Conservation (phyloP, 2,329 filamentous ascomycete species). For the Acephala macrosclerotiorum region DNA sequence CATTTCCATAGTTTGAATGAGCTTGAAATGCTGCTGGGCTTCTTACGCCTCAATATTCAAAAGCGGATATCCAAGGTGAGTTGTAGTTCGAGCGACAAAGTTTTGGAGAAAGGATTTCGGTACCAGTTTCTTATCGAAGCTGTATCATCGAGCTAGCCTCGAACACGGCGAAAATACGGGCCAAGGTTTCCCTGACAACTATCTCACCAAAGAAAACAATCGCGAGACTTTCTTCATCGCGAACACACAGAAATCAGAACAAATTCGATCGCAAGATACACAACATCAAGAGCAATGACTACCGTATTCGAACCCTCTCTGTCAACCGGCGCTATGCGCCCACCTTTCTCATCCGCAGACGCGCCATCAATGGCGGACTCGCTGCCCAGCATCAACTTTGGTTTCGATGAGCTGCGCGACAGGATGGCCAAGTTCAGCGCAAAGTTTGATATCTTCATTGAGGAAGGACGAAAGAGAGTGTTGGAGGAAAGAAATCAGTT, state of each 20-base stretch:
- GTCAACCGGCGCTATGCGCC: slow-evolving; percentile 62
- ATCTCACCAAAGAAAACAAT: slow-evolving; percentile 13
- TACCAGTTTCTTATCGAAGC: slow-evolving; percentile 11
- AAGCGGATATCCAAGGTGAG: neutral
- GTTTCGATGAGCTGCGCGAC: slow-evolving; percentile 93
- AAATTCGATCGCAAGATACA: slow-evolving; percentile 3
- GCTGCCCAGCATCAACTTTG: slow-evolving; percentile 91
- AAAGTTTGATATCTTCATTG: slow-evolving; percentile 93
- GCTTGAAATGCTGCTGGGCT: neutral
- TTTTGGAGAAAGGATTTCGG: neutral
- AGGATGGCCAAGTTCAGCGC: slow-evolving; percentile 93
- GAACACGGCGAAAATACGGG: neutral
- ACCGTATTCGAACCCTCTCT: slow-evolving; percentile 74
- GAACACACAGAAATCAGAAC: slow-evolving; percentile 7
- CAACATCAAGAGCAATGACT: slow-evolving; percentile 51
- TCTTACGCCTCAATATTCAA: neutral
- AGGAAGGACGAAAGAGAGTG: slow-evolving; percentile 86
- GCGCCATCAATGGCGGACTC: slow-evolving; percentile 76
- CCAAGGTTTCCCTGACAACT: slow-evolving; percentile 26
- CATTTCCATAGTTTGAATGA: slow-evolving; percentile 32
- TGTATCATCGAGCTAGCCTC: slow-evolving; percentile 13
- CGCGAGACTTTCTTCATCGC: neutral
- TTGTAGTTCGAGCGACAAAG: neutral
- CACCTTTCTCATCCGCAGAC: slow-evolving; percentile 59
- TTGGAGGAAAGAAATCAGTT: slow-evolving; percentile 95